Base-by-base conservation (phyloP, 2,329 filamentous ascomycete genomes). In the Celoporthe dispersa region DNA sequence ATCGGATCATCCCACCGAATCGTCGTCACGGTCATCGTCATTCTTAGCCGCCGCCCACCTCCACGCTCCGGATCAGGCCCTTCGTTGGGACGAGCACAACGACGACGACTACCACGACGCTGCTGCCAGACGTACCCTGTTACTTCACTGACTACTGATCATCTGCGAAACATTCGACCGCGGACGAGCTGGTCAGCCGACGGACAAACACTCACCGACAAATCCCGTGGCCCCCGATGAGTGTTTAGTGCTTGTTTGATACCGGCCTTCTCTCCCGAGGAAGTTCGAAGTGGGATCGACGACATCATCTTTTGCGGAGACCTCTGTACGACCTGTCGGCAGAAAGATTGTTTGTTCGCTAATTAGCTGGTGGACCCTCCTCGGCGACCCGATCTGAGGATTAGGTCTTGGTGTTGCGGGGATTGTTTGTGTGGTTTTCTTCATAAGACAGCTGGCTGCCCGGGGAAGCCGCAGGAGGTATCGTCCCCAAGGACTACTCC, bases 401-500 rank as follows among this genome's bases (percentile, higher is more conserved):
- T 61, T 37, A 31, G 60, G 65, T 16, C 57, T 39, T 55, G 44
- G 48, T 61, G 57, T 35, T 35, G 44, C 68, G 68, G 59, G 44
- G 57, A 51, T 65, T 70, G 64, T 68, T 70, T 71, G 65, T 68
- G 55, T n/a, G 41, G 31, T 72, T 64, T 64, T 65, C 65, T 65
- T 68, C 57, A 68, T 66, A 70, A 72, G 70, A 70, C 68, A 72
- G 70, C 68, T 70, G 68, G 70, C 68, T 72, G 70, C 70, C 62
- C 68, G 60, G 70, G 48, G 53, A 68, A 66, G 66, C 31, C 61
- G 22, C n/a, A 44, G 22, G 67, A 39, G 25, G 41, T 39, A 16
- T 25, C 31, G 19, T 41, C 37, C 51, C 48, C 33, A 31, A 62
- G 9, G n/a, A 28, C 16, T 16, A 22, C 19, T 44, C 63, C 63